Percentiles rank a stretch among this genome's conserved stretches.
Evolutionary conservation across 2,329 filamentous ascomycete species (phyloP).

Genomic region (Aschersonia sp.): DNA sequence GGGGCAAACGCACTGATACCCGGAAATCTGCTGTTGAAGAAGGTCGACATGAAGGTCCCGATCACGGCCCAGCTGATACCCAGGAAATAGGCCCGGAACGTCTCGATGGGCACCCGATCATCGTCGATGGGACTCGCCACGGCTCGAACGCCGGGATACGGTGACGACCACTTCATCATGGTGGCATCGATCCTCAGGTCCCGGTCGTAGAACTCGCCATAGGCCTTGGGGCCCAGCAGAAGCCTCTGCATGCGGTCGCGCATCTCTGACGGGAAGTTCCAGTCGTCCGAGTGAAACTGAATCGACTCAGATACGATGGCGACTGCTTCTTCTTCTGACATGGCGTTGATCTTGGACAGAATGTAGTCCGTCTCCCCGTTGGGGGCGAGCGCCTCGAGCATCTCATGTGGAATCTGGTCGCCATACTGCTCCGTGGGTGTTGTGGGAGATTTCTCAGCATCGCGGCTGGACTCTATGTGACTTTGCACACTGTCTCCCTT

Average conservation of each 20-base stretch:
- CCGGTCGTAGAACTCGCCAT: conserved; percentile 25
- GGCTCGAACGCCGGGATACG: conserved; percentile 26
- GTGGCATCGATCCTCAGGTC: conserved; percentile 25
- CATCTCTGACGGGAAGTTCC: conserved; percentile 29
- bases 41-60: conserved; percentile 20
- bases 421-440: conserved; percentile 6
- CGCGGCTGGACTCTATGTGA: neutral
- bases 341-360: conserved; percentile 23
- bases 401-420: conserved; percentile 22
- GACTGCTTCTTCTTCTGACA: conserved; percentile 26
- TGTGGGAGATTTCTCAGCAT: conserved; percentile 1
- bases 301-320: conserved; percentile 22
- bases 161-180: conserved; percentile 24
- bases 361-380: conserved; percentile 25
- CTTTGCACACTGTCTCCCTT: neutral
- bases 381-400: conserved; percentile 25
- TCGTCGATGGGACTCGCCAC: conserved; percentile 23
- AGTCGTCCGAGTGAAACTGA: conserved; percentile 26
- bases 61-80: conserved; percentile 13
- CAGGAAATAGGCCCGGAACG: conserved; percentile 25
- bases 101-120: conserved; percentile 21
- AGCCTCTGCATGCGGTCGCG: conserved; percentile 23
- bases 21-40: conserved; percentile 25
- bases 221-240: conserved; percentile 21
- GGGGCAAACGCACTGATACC: conserved; percentile 11